These are phyloP conservation scores for Maudiozyma saulgeensis DNA, from an alignment of 805 yeast genomes.

Conservation along the genomic window DNA sequence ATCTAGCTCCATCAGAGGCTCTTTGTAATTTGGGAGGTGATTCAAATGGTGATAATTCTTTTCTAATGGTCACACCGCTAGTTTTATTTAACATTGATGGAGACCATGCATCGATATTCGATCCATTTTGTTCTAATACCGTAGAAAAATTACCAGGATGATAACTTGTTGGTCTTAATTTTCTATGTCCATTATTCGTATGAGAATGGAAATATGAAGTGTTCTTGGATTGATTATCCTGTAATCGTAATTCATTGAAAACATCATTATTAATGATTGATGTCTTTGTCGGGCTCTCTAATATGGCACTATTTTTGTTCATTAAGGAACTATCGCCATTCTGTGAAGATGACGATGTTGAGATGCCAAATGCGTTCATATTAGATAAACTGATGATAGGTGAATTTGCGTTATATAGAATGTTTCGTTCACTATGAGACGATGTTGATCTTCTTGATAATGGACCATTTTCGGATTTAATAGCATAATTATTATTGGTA, in stretches of 20 bases:
- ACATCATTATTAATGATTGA: neutral
- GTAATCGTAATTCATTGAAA: neutral
- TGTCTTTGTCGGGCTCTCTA: constrained; percentile 17
- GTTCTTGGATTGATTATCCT: neutral
- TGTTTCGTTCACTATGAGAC: neutral
- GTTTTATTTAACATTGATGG: neutral
- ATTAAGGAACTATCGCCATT: constrained; percentile 13
- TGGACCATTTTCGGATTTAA: neutral
- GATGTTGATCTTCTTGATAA: constrained; percentile 1
- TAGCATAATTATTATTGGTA: neutral
- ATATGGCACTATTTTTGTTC: constrained; percentile 18
- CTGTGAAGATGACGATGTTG: constrained; percentile 17
- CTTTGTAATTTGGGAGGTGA: constrained; percentile 11
- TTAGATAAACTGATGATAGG: neutral
- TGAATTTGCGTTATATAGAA: neutral
- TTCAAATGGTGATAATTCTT: constrained; percentile 12
- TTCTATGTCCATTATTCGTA: constrained; percentile 34
- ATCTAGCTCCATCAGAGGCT: constrained; percentile 5
- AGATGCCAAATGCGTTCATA: neutral
- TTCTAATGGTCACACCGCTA: neutral
- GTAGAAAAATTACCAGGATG: constrained; percentile 40
- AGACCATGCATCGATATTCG: neutral
- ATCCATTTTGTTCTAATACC: constrained; percentile 2
- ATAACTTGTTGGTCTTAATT: constrained; percentile 77
- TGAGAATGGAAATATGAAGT: constrained; percentile 1